Evolutionary conservation across 1,139 yeast species (phyloP), one percentile per base, ranked within the genome.

Genomic region (Spathaspora jeffriesii): DNA sequence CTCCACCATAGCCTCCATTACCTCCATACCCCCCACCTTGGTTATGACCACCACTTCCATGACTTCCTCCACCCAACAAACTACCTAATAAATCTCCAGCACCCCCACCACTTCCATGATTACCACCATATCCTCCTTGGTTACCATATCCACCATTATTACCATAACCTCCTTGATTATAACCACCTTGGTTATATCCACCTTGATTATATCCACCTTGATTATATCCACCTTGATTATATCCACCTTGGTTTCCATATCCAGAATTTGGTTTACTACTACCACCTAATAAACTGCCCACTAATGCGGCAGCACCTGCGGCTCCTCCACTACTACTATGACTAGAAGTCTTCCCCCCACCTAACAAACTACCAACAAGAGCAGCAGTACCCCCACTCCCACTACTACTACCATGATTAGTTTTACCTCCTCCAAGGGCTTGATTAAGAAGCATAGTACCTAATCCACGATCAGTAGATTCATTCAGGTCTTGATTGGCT

Each of bases 361-460:
- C 44, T 34, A 50, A 43, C 34, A 48, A 49, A 32, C 51, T 48
- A 10, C 52, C 51, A 22, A 49, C 52, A 28, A 50, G 44, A 14
- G 50, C 50, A 23, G 50, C 53, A 42, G 48, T 46, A 25, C 48
- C 52, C 11, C 50, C 44, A 22, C 43, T 13, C 50, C 44, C 44
- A 20, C 44, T 32, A 30, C 40, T 5, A 30, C 30, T 20, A 31
- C 40, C 43, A 21, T 43, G 36, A 17, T 43, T 42, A 28, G 41
- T 39, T 8, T 45, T 39, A 20, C 30, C 38, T 10, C 51, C 49
- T 25, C 52, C 52, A 15, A 43, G 39, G n/a, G 53, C 52, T 43
- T 52, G 55, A 32, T 50, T 50, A 48, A 52, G 43, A 14, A 52
- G 49, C 44, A 52, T 47, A 9, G 53, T 40, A 14, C 53, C 55